Percentiles rank a stretch among this genome's conserved stretches.
Evolutionary conservation across 768 basidiomycete species (phyloP).

Genomic region (Agaricus subrufescens): DNA sequence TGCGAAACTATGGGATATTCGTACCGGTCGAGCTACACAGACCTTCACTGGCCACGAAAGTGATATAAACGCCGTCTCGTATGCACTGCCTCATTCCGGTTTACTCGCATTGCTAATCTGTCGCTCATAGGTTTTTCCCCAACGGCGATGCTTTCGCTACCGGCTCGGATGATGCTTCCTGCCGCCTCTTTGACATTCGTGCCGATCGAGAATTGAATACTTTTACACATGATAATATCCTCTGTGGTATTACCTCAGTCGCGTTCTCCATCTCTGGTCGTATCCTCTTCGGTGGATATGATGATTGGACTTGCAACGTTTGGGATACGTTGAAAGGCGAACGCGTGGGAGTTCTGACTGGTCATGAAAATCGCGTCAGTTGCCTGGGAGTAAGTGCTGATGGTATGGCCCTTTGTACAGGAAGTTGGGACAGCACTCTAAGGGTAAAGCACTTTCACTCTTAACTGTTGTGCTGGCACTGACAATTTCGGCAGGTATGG

Average conservation of each 20-base stretch:
- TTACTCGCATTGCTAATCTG: slow-evolving; percentile 11
- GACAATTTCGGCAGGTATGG: slow-evolving; percentile 58
- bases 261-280: slow-evolving; percentile 98
- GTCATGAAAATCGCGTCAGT: slow-evolving; percentile 97
- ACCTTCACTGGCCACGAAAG: slow-evolving; percentile 99
- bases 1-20: slow-evolving; percentile 98
- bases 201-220: slow-evolving; percentile 96
- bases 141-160: slow-evolving; percentile 99
- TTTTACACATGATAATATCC: slow-evolving; percentile 97
- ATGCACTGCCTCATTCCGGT: slow-evolving; percentile 29
- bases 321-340: slow-evolving; percentile 99
- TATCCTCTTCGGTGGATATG: slow-evolving; percentile 97
- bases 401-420: slow-evolving; percentile 98
- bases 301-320: slow-evolving; percentile 99
- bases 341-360: slow-evolving; percentile 93
- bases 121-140: slow-evolving; percentile 83
- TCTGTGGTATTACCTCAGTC: slow-evolving; percentile 98
- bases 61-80: slow-evolving; percentile 99
- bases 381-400: slow-evolving; percentile 95
- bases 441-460: slow-evolving; percentile 53
- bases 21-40: slow-evolving; percentile 95
- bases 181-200: slow-evolving; percentile 95
- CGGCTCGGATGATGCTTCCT: slow-evolving; percentile 98
- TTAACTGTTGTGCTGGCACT: slow-evolving; percentile 4
- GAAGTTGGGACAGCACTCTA: slow-evolving; percentile 96